phyloP scores from a whole-genome alignment of 228 moss, liverwort and hornwort genomes.

The Sphagnum magellanicum region DNA sequence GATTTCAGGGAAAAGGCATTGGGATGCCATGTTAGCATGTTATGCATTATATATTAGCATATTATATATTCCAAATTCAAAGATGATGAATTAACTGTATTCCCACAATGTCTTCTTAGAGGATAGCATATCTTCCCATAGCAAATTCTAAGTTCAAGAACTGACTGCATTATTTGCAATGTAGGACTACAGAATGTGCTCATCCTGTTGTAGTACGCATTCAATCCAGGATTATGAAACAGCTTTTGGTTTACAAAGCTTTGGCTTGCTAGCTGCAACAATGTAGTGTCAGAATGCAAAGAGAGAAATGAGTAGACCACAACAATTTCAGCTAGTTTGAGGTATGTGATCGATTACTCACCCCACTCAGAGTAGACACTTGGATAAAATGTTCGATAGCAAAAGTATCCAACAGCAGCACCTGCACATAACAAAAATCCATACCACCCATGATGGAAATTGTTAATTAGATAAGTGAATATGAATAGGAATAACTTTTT shows the following conservation, averaged over 20 bases:
- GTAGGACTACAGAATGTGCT: no score
- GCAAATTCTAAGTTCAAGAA: background rate
- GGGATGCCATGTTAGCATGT: background rate
- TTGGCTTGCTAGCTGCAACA: no score
- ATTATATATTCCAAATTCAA: background rate
- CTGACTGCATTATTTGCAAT: background rate
- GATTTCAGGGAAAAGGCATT: background rate
- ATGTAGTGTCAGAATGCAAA: no score
- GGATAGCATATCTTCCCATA: background rate
- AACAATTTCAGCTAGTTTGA: background rate
- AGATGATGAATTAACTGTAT: no score
- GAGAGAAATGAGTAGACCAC: no score
- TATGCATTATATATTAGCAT: background rate
- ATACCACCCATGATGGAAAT: background rate
- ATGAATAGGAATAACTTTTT: background rate
- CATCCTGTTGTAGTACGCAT: background rate
- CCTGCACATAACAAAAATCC: background rate
- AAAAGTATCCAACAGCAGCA: no score
- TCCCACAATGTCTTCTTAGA: background rate
- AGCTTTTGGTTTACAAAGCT: no score
- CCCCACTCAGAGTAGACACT: conserved; percentile 15
- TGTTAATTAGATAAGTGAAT: background rate
- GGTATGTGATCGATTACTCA: background rate
- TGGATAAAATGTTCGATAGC: no score
- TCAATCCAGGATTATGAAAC: no score